Base-by-base conservation (phyloP, 2,329 filamentous ascomycete genomes). In the Aspergillus latus region DNA sequence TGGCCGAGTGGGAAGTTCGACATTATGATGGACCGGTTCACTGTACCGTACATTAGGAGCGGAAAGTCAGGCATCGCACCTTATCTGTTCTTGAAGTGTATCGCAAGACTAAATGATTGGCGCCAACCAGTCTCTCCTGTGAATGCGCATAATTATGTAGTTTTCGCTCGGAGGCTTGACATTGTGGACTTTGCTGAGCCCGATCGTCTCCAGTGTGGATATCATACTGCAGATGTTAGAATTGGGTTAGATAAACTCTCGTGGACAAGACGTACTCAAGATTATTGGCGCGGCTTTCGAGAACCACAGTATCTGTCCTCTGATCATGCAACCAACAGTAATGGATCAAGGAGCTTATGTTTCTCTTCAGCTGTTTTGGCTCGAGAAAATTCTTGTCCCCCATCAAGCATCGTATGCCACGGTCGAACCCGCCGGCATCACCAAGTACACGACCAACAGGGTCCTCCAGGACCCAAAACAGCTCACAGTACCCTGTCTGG, bases 381-480 rank as follows among this genome's bases (percentile, higher is more conserved):
- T 37, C 30, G 11, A 52, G 21, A 37, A 52, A 52, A 1, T 39
- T 15, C 21, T 45, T 30, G 13, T 45, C 15, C 21, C 49, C 49
- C 5, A 45, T 44, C 9, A 52, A 43, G 16, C 40, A 52, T 5
- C 49, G 40, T 16, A 52, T 40, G 2, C 49, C 40, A 10, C 49
- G 49, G 21, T 52, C 49, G 16, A 37, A 52, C n/a, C 45, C 16
- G 32, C 3, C 26, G 7, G 42, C 10, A 6, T 45, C 5, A 13
- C 34, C 40, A 5, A 52, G 13, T n/a, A n/a, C 21, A 6, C 49
- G 49, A 9, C 49, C 21, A 6, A 45, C 11, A 37, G 29, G 15
- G 9, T 52, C 49, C 21, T 52, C 49, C 16, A 45, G 34, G 3
- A 52, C 49, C 49, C 49, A 52, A 30, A 52, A 52, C 10, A 52